A percentile compares a stretch with the other conserved stretches of the same genome.
Evolutionary conservation across 371 early-diverging fungal species (phyloP).

Genomic region (Choanephora cucurbitarum): DNA sequence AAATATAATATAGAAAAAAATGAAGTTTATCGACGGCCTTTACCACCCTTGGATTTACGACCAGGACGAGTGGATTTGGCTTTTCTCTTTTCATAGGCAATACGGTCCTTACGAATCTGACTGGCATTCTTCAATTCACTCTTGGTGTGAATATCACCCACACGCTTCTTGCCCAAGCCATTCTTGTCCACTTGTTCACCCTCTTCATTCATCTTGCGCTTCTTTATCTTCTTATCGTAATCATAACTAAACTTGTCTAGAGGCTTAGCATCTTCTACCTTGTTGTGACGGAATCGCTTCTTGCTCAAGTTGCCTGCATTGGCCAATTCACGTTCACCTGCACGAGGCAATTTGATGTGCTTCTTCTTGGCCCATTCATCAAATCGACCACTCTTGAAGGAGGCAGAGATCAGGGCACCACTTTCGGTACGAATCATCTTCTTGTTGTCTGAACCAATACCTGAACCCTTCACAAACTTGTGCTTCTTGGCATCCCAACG

Average conservation of each 20-base stretch:
- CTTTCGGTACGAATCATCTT: conserved; percentile 92
- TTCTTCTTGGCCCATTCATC: conserved; percentile 90
- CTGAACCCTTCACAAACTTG: conserved; percentile 80
- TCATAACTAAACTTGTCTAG: conserved; percentile 63
- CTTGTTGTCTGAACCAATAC: conserved; percentile 94
- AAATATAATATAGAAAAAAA: background rate
- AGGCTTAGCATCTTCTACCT: conserved; percentile 58
- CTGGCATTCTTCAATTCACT: conserved; percentile 84
- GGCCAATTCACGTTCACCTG: conserved; percentile 84
- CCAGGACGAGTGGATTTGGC: conserved; percentile 66
- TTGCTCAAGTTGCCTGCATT: conserved; percentile 41
- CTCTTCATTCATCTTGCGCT: conserved; percentile 45
- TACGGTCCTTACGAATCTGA: conserved; percentile 85
- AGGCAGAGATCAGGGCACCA: conserved; percentile 88
- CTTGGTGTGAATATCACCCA: conserved; percentile 49
- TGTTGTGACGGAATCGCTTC: conserved; percentile 67
- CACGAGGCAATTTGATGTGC: conserved; percentile 74
- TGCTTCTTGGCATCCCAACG: conserved; percentile 96
- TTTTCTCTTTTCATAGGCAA: conserved; percentile 73
- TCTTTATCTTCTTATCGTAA: conserved; percentile 72
- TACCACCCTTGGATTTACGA: conserved; percentile 8
- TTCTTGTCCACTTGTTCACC: conserved; percentile 20
- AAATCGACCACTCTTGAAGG: conserved; percentile 86
- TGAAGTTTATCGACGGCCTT: conserved; percentile 8
- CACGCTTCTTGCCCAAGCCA: conserved; percentile 59